Conservation (phyloP, 2,329 filamentous ascomycete genomes). For the Lomentospora prolificans region DNA sequence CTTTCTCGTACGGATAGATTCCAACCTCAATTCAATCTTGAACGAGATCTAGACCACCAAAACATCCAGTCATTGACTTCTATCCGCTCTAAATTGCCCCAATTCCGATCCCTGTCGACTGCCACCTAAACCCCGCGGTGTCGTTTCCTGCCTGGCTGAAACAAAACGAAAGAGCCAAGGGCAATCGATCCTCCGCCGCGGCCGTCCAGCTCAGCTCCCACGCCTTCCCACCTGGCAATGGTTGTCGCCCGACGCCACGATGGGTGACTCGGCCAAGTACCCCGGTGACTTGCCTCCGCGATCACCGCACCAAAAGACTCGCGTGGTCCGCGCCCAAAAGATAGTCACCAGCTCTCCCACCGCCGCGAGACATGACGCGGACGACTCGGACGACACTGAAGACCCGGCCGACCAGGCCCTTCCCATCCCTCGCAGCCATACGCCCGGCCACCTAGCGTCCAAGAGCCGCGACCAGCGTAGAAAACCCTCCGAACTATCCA, state of each 20-base stretch:
- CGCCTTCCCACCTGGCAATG: slow-evolving; percentile 2
- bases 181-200: no score
- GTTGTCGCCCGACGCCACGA: slow-evolving; percentile 4
- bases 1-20: not conserved
- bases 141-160: no score
- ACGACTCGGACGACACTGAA: slow-evolving; percentile 25
- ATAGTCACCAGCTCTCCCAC: slow-evolving; percentile 30
- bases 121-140: no score
- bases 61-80: not conserved
- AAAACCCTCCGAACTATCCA: slow-evolving; percentile 40
- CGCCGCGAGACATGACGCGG: slow-evolving; percentile 18
- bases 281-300: slow-evolving; percentile 10
- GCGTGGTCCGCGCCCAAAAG: slow-evolving; percentile 42
- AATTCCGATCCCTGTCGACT: not conserved
- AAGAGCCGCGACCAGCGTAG: slow-evolving; percentile 44
- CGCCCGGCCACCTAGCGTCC: slow-evolving; percentile 49
- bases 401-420: slow-evolving; percentile 24
- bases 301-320: slow-evolving; percentile 7
- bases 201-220: not conserved
- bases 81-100: not conserved
- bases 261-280: slow-evolving; percentile 4
- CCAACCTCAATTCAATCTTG: not conserved
- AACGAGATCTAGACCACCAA: not conserved
- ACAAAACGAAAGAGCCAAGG: no score
- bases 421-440: slow-evolving; percentile 46